Base-by-base conservation (phyloP, 2,329 filamentous ascomycete species). In the Aurifilum marmelostoma region DNA sequence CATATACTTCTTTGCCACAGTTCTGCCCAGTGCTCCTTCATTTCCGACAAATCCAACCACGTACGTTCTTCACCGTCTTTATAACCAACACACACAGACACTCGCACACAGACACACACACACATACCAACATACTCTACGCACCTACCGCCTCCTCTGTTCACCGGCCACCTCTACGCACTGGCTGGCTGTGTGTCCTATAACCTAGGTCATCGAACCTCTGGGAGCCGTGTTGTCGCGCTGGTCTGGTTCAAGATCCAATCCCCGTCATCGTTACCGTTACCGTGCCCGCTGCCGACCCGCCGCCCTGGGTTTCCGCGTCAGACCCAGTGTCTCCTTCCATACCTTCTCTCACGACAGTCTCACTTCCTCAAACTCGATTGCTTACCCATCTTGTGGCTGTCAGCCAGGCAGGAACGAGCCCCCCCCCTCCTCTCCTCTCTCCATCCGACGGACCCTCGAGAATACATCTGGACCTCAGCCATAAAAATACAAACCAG, bases 391-490 rank as follows among this genome's bases (percentile, higher is more conserved):
- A 63, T 47, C 8, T n/a, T 32, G 41, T 63, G 27, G 47, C 41
- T 12, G 29, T 29, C 41, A 63, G 61, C 39, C 27, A 63, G 37
- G 61, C 41, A 63, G 41, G 61, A 63, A 63, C 61, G 24, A 63
- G 16, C 24, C 37, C 27, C 18, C 41, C 3, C 18, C n/a, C 3
- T 27, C 4, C 29, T 4, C 12, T 16, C 43, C 6, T n/a, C 43
- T 47, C 43, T 47, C 43, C 18, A n/a, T 8, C 18, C 3, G 21
- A 47, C 43, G 14, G 3, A 47, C 6, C 18, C 21, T 47, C 21
- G 5, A n/a, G 6, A 47, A n/a, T 47, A 47, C 18, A 47, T 18
- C 18, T 18, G 16, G 16, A 16, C 6, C 18, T n/a, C 43, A n/a
- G 43, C 43, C 43, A n/a, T n/a, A n/a, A n/a, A 47, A 7, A 29